These are phyloP conservation scores for Stenogyne calaminthoides DNA, from an alignment of 305 asterid genomes.

Conservation along the genomic window DNA sequence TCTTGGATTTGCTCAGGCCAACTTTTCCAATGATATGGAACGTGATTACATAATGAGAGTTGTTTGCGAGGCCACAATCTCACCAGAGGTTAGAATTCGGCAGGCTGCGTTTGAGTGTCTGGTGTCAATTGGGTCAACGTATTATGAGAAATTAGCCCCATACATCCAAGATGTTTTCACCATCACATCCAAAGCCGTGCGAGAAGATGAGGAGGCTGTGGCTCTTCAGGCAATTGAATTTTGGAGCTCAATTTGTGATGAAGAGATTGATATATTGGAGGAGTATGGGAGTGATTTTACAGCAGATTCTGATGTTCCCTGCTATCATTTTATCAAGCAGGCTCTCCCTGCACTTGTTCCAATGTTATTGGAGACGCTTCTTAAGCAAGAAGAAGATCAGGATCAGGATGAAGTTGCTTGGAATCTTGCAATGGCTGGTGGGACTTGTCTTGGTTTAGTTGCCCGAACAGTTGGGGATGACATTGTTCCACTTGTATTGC, in stretches of 20 bases:
- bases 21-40: slow-evolving; percentile 80
- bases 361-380: slow-evolving; percentile 71
- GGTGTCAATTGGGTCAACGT: slow-evolving; percentile 75
- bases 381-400: slow-evolving; percentile 91
- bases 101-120: slow-evolving; percentile 87
- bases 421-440: slow-evolving; percentile 95
- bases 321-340: slow-evolving; percentile 72
- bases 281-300: slow-evolving; percentile 67
- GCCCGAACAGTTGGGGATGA: slow-evolving; percentile 90
- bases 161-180: slow-evolving; percentile 71
- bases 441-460: slow-evolving; percentile 88
- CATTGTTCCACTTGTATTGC: slow-evolving; percentile 75
- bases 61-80: slow-evolving; percentile 76
- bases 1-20: slow-evolving; percentile 82
- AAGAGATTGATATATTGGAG: slow-evolving; percentile 75
- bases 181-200: slow-evolving; percentile 72
- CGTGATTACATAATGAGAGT: slow-evolving; percentile 91
- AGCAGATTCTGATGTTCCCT: slow-evolving; percentile 74
- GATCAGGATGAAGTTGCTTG: slow-evolving; percentile 90
- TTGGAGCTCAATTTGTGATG: slow-evolving; percentile 85
- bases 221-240: slow-evolving; percentile 93
- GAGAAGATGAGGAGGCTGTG: slow-evolving; percentile 75
- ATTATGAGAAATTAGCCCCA: slow-evolving; percentile 68
- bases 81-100: slow-evolving; percentile 73
- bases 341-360: slow-evolving; percentile 91